phyloP scores from a whole-genome alignment of 2,329 filamentous ascomycete genomes.

The Aspergillus oerlinghausenensis region DNA sequence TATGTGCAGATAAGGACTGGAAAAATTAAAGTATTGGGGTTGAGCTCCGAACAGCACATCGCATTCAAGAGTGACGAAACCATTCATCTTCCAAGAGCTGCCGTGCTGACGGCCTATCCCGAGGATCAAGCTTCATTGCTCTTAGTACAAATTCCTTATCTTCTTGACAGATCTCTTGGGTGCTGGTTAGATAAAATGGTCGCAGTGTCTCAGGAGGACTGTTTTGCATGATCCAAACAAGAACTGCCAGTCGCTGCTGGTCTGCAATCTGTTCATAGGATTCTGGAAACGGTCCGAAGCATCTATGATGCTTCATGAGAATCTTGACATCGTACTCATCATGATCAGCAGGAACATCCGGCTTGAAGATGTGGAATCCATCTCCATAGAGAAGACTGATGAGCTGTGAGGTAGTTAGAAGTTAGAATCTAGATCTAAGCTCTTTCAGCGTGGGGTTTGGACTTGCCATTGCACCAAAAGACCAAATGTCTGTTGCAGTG shows the following conservation, averaged over 20 bases:
- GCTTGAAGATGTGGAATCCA: conserved; percentile 17
- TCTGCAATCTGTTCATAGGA: conserved; percentile 18
- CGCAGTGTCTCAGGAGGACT: conserved; percentile 8
- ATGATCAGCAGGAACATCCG: conserved; percentile 14
- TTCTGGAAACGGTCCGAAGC: conserved; percentile 21
- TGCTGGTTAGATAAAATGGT: background rate
- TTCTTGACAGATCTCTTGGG: background rate
- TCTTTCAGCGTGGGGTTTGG: background rate
- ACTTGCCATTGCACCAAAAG: conserved; percentile 17
- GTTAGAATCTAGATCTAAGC: background rate
- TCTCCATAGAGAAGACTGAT: conserved; percentile 16
- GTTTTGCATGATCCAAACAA: conserved; percentile 16
- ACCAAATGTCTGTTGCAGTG: conserved; percentile 22
- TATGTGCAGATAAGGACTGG: too few relatives aligned
- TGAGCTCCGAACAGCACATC: too few relatives aligned
- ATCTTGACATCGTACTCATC: conserved; percentile 19
- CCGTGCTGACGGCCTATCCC: too few relatives aligned
- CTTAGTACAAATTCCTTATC: background rate
- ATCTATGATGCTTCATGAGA: conserved; percentile 16
- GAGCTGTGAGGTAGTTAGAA: conserved; percentile 4
- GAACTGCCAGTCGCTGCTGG: conserved; percentile 8
- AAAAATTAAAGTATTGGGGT: too few relatives aligned
- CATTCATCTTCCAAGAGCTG: too few relatives aligned
- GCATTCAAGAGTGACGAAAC: too few relatives aligned
- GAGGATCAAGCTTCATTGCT: too few relatives aligned